Evolutionary conservation across 108 stramenopile species (phyloP), one percentile per base, ranked within the genome.

Genomic region (Aurantiochytrium sp.): DNA sequence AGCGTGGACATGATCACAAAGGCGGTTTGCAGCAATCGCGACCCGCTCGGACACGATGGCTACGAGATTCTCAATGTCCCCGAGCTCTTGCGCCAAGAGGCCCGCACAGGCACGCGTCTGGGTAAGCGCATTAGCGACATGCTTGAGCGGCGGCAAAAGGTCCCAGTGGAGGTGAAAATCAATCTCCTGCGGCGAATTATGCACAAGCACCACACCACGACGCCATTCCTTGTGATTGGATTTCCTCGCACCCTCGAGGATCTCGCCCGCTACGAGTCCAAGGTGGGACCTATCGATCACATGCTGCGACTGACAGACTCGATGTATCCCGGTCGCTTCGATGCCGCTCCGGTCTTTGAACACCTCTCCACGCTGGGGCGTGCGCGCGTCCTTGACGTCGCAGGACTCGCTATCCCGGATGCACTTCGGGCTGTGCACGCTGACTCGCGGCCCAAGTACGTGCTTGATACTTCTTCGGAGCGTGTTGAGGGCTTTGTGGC

Each of bases 31-130:
- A 12, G 25, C 42, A 69, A 69, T 4, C 6, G 12, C 42, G 88
- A 95, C 55, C 89, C 96, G 25, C 93, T 91, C 29, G 92, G 94
- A 60, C 95, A 97, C 73, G 95, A 95, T 69, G 96, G 96, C 60
- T 95, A 97, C 1, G 96, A 97, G 8, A 97, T 97, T 91, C 91
- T 99, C 57, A 93, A 93, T 1, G 95, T 95, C 59, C 97, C 97
- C 28, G 97, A 98, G 87, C 93, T 99, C 91, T 88, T 99, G 44
- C 93, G 97, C 87, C 95, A 94, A 44, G 97, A 97, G 90, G 97
- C 97, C 0, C 88, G 91, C 69, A 91, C 93, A 44, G 94, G 93
- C 16, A 98, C 96, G 8, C 90, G 72, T 0, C 90, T 99, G 89
- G 98, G 98, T 21, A 89, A 88, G 87, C 91, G 97, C 89, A 97